Conservation (phyloP, 2,329 filamentous ascomycete species). For the Verticillium zaregamsianum region DNA sequence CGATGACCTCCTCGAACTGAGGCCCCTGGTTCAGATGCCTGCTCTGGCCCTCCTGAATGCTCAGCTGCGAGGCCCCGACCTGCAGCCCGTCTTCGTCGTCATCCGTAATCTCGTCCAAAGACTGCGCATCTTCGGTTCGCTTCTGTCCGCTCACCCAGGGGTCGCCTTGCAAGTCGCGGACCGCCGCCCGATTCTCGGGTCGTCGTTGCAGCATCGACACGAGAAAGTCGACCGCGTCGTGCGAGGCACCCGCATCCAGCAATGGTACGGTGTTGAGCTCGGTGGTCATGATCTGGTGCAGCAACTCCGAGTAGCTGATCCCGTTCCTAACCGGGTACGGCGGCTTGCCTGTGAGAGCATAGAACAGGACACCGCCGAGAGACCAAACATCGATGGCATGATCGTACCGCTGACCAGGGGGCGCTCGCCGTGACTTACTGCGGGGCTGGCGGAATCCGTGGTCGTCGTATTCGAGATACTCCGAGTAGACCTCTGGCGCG, state of each 20-base stretch:
- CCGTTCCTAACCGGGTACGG: constrained; percentile 78
- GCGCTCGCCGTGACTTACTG: constrained; percentile 56
- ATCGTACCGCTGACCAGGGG: constrained; percentile 66
- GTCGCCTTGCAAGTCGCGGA: constrained; percentile 65
- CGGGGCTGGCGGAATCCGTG: constrained; percentile 59
- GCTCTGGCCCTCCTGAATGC: constrained; percentile 44
- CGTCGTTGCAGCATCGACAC: constrained; percentile 76
- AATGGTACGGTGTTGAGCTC: constrained; percentile 65
- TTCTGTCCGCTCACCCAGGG: constrained; percentile 59
- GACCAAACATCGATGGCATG: constrained; percentile 97
- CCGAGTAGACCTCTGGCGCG: constrained; percentile 91
- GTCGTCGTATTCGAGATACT: constrained; percentile 65
- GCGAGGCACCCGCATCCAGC: constrained; percentile 53
- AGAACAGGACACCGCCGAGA: constrained; percentile 87
- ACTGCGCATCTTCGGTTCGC: constrained; percentile 33
- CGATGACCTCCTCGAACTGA: constrained; percentile 19
- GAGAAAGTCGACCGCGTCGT: constrained; percentile 69
- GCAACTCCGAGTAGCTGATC: constrained; percentile 72
- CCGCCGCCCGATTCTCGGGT: constrained; percentile 71
- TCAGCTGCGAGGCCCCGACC: constrained; percentile 60
- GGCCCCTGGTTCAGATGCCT: constrained; percentile 18
- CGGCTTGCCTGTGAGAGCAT: constrained; percentile 71
- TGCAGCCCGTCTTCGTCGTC: constrained; percentile 53
- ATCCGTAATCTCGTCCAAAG: constrained; percentile 59
- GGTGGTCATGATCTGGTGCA: constrained; percentile 81